Conservation (phyloP, 129 eudicot genomes). For the Chrysanthemum seticuspe region DNA sequence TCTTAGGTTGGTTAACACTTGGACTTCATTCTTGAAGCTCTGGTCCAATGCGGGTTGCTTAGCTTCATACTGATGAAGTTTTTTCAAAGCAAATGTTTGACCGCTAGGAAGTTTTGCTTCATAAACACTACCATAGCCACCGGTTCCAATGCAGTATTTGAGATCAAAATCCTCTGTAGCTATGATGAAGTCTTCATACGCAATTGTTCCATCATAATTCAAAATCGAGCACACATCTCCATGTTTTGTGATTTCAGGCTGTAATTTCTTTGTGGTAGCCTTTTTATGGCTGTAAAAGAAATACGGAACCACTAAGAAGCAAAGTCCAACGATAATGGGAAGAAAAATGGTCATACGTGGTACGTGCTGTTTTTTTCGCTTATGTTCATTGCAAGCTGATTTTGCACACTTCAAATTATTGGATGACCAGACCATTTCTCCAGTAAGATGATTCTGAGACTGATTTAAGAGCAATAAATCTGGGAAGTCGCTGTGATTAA, state of each 20-base stretch:
- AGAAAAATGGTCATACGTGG: too few species aligned
- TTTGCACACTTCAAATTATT: too few species aligned
- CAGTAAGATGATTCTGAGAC: too few species aligned
- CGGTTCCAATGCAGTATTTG: slow-evolving; percentile 42
- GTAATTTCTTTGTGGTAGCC: too few species aligned
- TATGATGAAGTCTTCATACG: slow-evolving; percentile 32
- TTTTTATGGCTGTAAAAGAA: too few species aligned
- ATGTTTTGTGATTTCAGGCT: background rate
- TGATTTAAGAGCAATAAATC: too few species aligned
- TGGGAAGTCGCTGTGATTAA: too few species aligned
- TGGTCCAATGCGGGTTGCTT: slow-evolving; percentile 24
- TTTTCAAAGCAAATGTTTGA: slow-evolving; percentile 36
- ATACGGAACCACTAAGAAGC: too few species aligned
- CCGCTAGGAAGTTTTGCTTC: slow-evolving; percentile 34
- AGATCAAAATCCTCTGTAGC: slow-evolving; percentile 42
- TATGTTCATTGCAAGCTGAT: too few species aligned
- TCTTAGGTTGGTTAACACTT: slow-evolving; percentile 26
- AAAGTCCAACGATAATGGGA: too few species aligned
- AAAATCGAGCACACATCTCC: slow-evolving; percentile 23
- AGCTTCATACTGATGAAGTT: slow-evolving; percentile 28
- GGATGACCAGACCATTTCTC: too few species aligned
- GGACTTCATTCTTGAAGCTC: slow-evolving; percentile 35
- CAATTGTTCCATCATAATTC: slow-evolving; percentile 37
- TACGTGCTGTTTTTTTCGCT: too few species aligned
- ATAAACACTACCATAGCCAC: slow-evolving; percentile 40